phyloP scores from a whole-genome alignment of 805 yeast genomes.

The Teunomyces atbi region DNA sequence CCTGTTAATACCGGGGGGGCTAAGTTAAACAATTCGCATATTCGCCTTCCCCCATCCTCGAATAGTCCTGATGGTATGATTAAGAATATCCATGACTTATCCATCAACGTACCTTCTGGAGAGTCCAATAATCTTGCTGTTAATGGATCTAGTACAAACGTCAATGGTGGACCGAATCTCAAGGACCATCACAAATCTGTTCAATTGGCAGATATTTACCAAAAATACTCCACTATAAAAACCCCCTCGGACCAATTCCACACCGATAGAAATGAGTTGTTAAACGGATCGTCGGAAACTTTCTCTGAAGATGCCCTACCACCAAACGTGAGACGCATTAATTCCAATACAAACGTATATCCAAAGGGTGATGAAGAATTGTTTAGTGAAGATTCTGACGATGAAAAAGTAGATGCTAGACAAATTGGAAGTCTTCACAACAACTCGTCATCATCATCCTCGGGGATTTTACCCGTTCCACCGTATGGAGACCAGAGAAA shows the following conservation, averaged over 20 bases:
- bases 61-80: not conserved
- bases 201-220: constrained; percentile 44
- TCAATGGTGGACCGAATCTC: not conserved
- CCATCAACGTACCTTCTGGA: not conserved
- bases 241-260: constrained; percentile 42
- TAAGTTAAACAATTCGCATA: not conserved
- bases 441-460: constrained; percentile 6
- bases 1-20: not conserved
- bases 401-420: constrained; percentile 16
- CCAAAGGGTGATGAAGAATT: constrained; percentile 39
- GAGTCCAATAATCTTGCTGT: not conserved
- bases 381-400: constrained; percentile 31
- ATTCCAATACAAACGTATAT: constrained; percentile 27
- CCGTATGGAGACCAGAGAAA: constrained; percentile 24
- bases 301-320: constrained; percentile 37
- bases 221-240: constrained; percentile 38
- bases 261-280: constrained; percentile 30
- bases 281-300: constrained; percentile 37
- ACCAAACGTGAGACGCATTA: constrained; percentile 25
- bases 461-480: constrained; percentile 22
- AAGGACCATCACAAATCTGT: constrained; percentile 31
- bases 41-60: constrained; percentile 1
- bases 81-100: constrained; percentile 4
- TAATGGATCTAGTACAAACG: not conserved
- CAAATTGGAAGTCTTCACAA: constrained; percentile 16